Evolutionary conservation across 805 yeast genomes (phyloP).

Genomic region (Sugiyamaella boreocaroliniensis): DNA sequence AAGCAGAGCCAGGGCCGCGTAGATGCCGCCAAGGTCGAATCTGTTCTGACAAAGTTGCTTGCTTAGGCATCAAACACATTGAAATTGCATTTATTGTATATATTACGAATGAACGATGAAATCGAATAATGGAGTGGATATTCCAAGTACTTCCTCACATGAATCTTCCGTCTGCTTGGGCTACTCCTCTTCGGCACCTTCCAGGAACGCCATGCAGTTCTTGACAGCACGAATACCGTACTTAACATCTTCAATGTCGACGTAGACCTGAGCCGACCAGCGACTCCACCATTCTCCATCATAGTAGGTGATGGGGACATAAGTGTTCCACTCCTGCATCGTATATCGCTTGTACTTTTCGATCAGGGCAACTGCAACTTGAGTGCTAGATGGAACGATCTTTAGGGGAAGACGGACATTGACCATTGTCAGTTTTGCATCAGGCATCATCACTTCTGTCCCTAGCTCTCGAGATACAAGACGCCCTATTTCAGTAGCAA

Average conservation of each 20-base stretch:
- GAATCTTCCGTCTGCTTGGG: no score
- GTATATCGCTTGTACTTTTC: constrained; percentile 15
- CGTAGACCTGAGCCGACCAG: constrained; percentile 55
- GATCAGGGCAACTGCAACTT: constrained; percentile 9
- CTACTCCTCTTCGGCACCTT: neutral
- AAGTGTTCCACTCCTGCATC: constrained; percentile 36
- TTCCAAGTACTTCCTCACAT: no score
- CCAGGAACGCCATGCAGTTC: neutral
- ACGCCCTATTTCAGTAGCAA: constrained; percentile 42
- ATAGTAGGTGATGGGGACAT: constrained; percentile 41
- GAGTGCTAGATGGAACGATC: constrained; percentile 20
- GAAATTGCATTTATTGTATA: neutral
- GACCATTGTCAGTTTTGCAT: constrained; percentile 40
- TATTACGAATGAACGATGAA: neutral
- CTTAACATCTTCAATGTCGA: constrained; percentile 48
- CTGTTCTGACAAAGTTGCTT: constrained; percentile 4
- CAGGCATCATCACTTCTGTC: constrained; percentile 34
- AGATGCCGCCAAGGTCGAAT: constrained; percentile 18
- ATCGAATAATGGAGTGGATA: neutral
- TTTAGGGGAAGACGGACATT: constrained; percentile 36
- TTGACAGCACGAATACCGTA: constrained; percentile 38
- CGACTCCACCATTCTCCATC: constrained; percentile 40
- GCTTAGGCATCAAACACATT: neutral
- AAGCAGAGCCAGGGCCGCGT: constrained; percentile 64
- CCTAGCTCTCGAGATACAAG: constrained; percentile 38